These are phyloP conservation scores for Ulmus americana DNA, from an alignment of 331 rosid genomes.

Conservation along the genomic window DNA sequence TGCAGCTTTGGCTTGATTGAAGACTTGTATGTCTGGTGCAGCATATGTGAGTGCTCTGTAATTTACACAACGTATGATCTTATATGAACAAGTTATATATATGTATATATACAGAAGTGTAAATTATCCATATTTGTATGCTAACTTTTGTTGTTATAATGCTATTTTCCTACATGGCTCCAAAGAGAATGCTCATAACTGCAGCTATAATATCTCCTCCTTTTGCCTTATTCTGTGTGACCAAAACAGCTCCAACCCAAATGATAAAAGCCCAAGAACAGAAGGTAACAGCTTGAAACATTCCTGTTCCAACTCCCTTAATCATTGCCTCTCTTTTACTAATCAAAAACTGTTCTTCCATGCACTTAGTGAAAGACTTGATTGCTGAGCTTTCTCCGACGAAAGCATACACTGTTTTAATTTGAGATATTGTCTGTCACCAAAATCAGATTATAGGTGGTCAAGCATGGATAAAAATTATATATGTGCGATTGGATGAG, in stretches of 20 bases:
- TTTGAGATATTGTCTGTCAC: slow-evolving; percentile 70
- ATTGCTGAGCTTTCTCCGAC: slow-evolving; percentile 65
- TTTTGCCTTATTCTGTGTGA: slow-evolving; percentile 44
- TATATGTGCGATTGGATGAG: background rate
- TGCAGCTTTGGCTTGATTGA: slow-evolving; percentile 86
- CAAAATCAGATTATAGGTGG: background rate
- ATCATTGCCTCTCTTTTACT: slow-evolving; percentile 75
- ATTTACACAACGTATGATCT: background rate
- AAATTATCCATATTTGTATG: too few species aligned
- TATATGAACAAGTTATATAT: too few species aligned
- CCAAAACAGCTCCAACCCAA: slow-evolving; percentile 83
- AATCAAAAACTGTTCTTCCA: slow-evolving; percentile 42
- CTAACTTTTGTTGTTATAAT: too few species aligned
- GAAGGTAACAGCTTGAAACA: slow-evolving; percentile 71
- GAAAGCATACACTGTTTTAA: slow-evolving; percentile 80
- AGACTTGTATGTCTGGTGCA: slow-evolving; percentile 84
- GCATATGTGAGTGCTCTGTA: slow-evolving; percentile 78
- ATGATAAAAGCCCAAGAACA: slow-evolving; percentile 77
- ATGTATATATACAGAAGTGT: too few species aligned
- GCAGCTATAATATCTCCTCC: slow-evolving; percentile 71
- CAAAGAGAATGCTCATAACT: slow-evolving; percentile 85
- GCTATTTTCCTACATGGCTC: slow-evolving; percentile 56
- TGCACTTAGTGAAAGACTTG: slow-evolving; percentile 46
- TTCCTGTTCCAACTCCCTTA: slow-evolving; percentile 81
- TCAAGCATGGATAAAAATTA: background rate